Evolutionary conservation across 768 basidiomycete species (phyloP).

Genomic region (Pulveroboletus sp.): DNA sequence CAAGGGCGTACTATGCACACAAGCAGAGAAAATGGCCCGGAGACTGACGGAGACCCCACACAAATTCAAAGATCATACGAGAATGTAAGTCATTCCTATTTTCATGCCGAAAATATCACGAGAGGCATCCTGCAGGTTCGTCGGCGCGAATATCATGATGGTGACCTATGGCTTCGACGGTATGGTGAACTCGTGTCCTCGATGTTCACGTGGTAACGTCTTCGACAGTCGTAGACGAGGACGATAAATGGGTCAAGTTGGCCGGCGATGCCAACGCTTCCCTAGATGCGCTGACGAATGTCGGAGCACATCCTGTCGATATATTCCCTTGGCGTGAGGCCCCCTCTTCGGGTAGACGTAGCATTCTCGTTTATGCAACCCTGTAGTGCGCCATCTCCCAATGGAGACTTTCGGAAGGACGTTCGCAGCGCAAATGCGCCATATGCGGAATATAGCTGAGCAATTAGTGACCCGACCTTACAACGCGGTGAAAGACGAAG

Average conservation of each 20-base stretch:
- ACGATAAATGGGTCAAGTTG: constrained; percentile 3
- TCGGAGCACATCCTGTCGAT: constrained; percentile 7
- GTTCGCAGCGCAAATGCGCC: constrained; percentile 4
- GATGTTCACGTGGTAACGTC: background rate
- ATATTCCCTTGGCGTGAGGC: constrained; percentile 6
- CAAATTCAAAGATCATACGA: constrained; percentile 1
- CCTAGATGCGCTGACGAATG: constrained; percentile 1
- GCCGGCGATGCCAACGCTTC: constrained; percentile 4
- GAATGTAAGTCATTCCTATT: background rate
- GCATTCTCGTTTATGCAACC: background rate
- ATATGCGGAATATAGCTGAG: constrained; percentile 1
- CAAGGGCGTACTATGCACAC: background rate
- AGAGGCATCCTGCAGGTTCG: background rate
- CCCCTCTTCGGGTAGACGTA: background rate
- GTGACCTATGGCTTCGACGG: constrained; percentile 5
- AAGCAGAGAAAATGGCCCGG: background rate
- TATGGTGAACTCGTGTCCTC: background rate
- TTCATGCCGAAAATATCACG: too few species aligned
- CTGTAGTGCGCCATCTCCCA: constrained; percentile 2
- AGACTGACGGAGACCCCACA: background rate
- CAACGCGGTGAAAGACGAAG: background rate
- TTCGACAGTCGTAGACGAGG: background rate
- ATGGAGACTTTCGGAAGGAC: constrained; percentile 1
- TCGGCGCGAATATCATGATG: constrained; percentile 5
- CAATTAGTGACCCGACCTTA: constrained; percentile 1